Base-by-base conservation (phyloP, 2,329 filamentous ascomycete species). In the Arthrobotrys sinensis region DNA sequence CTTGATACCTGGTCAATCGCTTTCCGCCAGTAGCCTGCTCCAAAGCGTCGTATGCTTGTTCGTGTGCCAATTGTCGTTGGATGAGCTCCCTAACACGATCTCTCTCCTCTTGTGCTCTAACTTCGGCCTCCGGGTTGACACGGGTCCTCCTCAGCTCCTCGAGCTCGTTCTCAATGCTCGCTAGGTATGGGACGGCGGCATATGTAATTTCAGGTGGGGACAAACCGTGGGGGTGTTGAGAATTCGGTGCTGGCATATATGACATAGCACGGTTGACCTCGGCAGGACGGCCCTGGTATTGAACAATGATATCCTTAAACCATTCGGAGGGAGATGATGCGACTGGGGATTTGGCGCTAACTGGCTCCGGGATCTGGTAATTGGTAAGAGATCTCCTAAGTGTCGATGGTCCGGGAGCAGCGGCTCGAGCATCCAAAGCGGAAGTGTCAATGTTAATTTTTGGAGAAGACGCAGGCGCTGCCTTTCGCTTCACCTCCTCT, bases 11-110 rank as follows among this genome's bases (percentile, higher is more conserved):
- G 0, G 75, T 78, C 52, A 78, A 34, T 50, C 75, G 67, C 45
- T 78, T 78, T 36, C 75, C 67, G 19, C 75, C 75, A 16, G 63
- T 78, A n/a, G 75, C 75, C 12, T 46, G 38, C 28, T 78, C 67
- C 24, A 78, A 36, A 48, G 75, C 75, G 19, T 67, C 75, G 36
- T 72, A 52, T 48, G 75, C 75, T 46, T 78, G 75, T n/a, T 78
- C 75, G 32, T 78, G 62, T 3, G 67, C 75, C 8, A 78, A 40
- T 11, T 78, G 75, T 67, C 75, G 52, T 34, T 78, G 75, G 16
- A 78, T 78, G 28, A 78, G 67, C 5, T 68, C 63, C 48, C 75
- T 70, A 36, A 78, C 75, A 53, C 67, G 60, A 60, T 78, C 67
- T 19, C 75, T 53, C 62, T 78, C 75, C 21, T 78, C 32, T 36